phyloP scores from a whole-genome alignment of 2,329 filamentous ascomycete genomes.

The Stachybotrys elegans region DNA sequence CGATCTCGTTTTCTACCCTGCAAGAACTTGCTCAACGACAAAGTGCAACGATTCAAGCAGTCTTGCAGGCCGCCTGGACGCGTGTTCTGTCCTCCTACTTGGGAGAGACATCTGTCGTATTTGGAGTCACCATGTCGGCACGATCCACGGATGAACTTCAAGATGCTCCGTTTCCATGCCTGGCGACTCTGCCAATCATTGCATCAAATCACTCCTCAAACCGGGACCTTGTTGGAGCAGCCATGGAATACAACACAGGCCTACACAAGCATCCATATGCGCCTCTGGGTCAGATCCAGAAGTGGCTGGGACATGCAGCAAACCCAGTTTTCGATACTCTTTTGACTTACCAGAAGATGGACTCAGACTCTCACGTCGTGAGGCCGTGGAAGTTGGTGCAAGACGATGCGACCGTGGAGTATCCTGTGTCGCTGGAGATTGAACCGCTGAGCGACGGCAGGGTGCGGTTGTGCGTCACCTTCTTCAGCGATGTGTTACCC shows the following conservation, averaged over 20 bases:
- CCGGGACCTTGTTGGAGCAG: constrained; percentile 49
- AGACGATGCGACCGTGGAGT: constrained; percentile 70
- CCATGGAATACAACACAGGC: constrained; percentile 61
- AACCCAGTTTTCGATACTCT: constrained; percentile 76
- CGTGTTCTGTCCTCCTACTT: constrained; percentile 69
- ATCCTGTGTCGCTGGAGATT: constrained; percentile 75
- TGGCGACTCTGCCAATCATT: constrained; percentile 73
- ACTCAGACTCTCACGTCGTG: constrained; percentile 13
- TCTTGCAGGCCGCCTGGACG: constrained; percentile 74
- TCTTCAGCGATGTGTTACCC: constrained; percentile 60
- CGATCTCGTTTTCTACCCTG: constrained; percentile 38
- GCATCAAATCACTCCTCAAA: constrained; percentile 52
- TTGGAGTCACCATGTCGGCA: constrained; percentile 77
- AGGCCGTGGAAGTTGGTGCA: constrained; percentile 54
- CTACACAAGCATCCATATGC: constrained; percentile 68
- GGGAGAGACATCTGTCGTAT: constrained; percentile 68
- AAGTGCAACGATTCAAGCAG: constrained; percentile 71
- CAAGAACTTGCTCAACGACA: constrained; percentile 48
- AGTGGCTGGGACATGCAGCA: constrained; percentile 61
- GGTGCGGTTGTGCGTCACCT: constrained; percentile 62
- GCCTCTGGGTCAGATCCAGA: constrained; percentile 67
- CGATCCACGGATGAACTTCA: constrained; percentile 57
- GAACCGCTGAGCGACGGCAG: constrained; percentile 45
- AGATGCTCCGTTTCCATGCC: constrained; percentile 66
- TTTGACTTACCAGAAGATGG: constrained; percentile 71